Evolutionary conservation across 352 stramenopile genomes (phyloP).

Genomic region (Pythium myriotylum): DNA sequence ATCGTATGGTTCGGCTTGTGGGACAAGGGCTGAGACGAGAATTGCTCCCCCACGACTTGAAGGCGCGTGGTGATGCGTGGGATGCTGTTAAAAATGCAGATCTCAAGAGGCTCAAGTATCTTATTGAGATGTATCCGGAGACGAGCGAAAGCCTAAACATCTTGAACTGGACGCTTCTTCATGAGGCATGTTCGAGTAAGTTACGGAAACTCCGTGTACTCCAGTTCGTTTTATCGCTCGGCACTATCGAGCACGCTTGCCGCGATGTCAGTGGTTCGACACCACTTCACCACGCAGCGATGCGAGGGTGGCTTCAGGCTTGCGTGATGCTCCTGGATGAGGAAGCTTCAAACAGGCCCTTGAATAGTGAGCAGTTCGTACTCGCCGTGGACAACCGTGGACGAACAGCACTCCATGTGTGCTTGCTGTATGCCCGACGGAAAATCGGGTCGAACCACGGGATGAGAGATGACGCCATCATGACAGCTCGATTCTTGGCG

Average conservation of each 20-base stretch:
- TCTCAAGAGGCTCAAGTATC: conserved; percentile 36
- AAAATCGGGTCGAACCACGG: neutral
- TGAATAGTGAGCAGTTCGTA: conserved; percentile 30
- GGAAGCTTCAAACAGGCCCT: neutral
- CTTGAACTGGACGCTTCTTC: conserved; percentile 40
- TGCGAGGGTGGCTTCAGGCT: conserved; percentile 39
- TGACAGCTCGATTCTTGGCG: conserved; percentile 33
- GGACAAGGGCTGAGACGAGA: neutral
- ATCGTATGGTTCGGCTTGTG: conserved; percentile 35
- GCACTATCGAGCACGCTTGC: neutral
- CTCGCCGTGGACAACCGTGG: conserved; percentile 42
- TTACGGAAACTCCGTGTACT: conserved; percentile 6
- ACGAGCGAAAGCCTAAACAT: neutral
- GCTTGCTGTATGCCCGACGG: neutral
- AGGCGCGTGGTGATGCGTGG: conserved; percentile 48
- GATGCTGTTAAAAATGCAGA: conserved; percentile 46
- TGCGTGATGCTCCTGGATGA: conserved; percentile 45
- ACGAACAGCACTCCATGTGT: conserved; percentile 43
- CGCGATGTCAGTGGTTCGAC: conserved; percentile 31
- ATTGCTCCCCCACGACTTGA: conserved; percentile 33
- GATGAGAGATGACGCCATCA: neutral
- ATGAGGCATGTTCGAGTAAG: conserved; percentile 51
- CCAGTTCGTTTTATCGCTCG: conserved; percentile 8
- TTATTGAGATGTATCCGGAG: conserved; percentile 34
- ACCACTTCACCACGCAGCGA: conserved; percentile 55